Evolutionary conservation across 129 eudicot species (phyloP).

Genomic region (Solidago caesia): DNA sequence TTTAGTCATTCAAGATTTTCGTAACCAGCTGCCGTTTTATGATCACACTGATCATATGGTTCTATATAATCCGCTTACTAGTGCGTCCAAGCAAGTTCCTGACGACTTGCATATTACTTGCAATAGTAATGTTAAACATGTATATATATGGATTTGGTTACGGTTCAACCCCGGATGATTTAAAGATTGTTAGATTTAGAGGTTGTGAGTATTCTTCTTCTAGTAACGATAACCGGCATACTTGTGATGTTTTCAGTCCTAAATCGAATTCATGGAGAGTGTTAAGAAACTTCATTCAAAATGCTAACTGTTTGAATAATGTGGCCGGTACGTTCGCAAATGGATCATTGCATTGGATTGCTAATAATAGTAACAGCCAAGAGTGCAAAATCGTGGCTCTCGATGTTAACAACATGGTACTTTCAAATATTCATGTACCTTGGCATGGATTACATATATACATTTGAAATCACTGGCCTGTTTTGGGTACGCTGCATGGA

Average conservation of each 20-base stretch:
- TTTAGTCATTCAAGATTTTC: neutral
- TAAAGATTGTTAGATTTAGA: neutral
- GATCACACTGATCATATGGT: neutral
- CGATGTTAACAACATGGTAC: neutral
- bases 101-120: neutral
- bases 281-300: neutral
- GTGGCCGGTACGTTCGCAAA: neutral
- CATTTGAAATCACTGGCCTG: too few relatives aligned
- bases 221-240: neutral
- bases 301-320: neutral
- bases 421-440: neutral
- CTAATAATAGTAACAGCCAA: neutral
- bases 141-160: slow-evolving; percentile 13
- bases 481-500: neutral
- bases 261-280: neutral
- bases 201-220: neutral
- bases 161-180: neutral
- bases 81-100: neutral
- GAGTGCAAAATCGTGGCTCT: neutral
- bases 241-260: neutral
- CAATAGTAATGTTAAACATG: too few relatives aligned
- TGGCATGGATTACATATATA: neutral
- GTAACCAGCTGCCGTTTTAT: neutral
- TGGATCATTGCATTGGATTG: neutral
- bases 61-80: neutral